A percentile compares a stretch with the other conserved stretches of the same genome.
Conservation (phyloP, 2,329 filamentous ascomycete species). For the Mycosphaerella sp. region DNA sequence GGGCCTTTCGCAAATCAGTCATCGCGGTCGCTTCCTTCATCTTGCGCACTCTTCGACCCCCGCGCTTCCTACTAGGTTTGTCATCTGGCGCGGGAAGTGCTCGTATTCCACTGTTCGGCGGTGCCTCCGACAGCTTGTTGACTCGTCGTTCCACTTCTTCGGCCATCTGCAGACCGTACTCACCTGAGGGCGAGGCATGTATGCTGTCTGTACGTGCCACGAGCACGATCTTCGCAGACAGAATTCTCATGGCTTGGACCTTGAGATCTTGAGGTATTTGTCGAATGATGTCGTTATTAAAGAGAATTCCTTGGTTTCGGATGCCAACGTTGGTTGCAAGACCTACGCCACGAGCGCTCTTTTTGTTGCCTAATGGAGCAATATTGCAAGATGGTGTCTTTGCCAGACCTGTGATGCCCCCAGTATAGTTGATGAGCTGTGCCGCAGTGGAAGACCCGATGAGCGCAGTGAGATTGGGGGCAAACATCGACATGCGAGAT, state of each 20-base stretch:
- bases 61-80: conserved; percentile 87
- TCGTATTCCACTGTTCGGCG: conserved; percentile 78
- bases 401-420: conserved; percentile 78
- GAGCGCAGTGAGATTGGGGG: conserved; percentile 83
- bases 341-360: conserved; percentile 64
- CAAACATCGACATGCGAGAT: conserved; percentile 93
- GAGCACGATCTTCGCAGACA: conserved; percentile 88
- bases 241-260: conserved; percentile 89
- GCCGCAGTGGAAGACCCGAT: conserved; percentile 91
- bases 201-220: conserved; percentile 85
- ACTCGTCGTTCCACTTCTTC: conserved; percentile 76
- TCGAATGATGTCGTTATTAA: conserved; percentile 82
- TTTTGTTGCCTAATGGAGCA: conserved; percentile 82
- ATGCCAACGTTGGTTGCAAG: conserved; percentile 90
- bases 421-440: conserved; percentile 90
- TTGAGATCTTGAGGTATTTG: conserved; percentile 80
- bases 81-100: conserved; percentile 91
- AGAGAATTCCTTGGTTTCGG: conserved; percentile 87
- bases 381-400: conserved; percentile 94
- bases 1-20: conserved; percentile 92
- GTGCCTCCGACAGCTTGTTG: conserved; percentile 86
- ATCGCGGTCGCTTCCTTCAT: conserved; percentile 96
- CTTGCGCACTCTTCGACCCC: conserved; percentile 80
- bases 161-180: conserved; percentile 73
- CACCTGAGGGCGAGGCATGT: conserved; percentile 73